A percentile compares a stretch with the other conserved stretches of the same genome.
These are phyloP conservation scores for Camellia japonica DNA, from an alignment of 148 eudicot genomes.

Conservation along the genomic window DNA sequence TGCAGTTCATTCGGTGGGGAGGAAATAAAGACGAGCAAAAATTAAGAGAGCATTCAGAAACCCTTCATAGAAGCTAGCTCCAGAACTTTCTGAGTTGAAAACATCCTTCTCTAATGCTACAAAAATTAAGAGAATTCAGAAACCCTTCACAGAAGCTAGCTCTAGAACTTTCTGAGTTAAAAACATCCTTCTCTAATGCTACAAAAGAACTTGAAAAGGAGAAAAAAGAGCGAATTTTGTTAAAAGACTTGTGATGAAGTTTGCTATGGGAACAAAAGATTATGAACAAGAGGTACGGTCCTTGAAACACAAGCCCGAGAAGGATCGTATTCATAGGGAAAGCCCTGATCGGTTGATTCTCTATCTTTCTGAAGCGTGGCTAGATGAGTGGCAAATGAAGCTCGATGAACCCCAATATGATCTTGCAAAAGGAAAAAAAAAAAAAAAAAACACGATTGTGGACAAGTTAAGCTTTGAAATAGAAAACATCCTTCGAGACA, in stretches of 20 bases:
- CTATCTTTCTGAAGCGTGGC: conserved; percentile 87
- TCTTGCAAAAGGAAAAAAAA: conserved; percentile 25
- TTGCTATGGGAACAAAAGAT: conserved; percentile 68
- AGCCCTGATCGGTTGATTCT: conserved; percentile 58
- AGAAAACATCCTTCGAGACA: conserved; percentile 62
- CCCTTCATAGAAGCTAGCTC: conserved; percentile 34
- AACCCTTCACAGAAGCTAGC: conserved; percentile 37
- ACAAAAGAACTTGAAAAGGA: conserved; percentile 63
- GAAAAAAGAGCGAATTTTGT: conserved; percentile 57
- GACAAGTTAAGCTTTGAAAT: conserved; percentile 77
- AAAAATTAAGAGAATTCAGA: too few relatives aligned
- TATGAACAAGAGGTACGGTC: conserved; percentile 72
- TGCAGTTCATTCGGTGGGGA: conserved; percentile 48
- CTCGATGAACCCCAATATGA: conserved; percentile 28
- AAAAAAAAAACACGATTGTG: conserved; percentile 36
- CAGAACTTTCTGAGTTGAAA: too few relatives aligned
- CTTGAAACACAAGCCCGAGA: conserved; percentile 42
- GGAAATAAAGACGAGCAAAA: conserved; percentile 67
- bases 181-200: conserved; percentile 50
- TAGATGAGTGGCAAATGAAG: conserved; percentile 83
- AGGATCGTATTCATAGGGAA: conserved; percentile 40
- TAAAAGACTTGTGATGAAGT: conserved; percentile 83
- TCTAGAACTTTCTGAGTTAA: conserved; percentile 56
- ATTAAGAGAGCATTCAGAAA: conserved; percentile 65
- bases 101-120: too few relatives aligned